Percentiles rank a stretch among this genome's conserved stretches.
Conservation (phyloP, 2,329 filamentous ascomycete genomes). For the Hawksworthiomyces lignivorus region DNA sequence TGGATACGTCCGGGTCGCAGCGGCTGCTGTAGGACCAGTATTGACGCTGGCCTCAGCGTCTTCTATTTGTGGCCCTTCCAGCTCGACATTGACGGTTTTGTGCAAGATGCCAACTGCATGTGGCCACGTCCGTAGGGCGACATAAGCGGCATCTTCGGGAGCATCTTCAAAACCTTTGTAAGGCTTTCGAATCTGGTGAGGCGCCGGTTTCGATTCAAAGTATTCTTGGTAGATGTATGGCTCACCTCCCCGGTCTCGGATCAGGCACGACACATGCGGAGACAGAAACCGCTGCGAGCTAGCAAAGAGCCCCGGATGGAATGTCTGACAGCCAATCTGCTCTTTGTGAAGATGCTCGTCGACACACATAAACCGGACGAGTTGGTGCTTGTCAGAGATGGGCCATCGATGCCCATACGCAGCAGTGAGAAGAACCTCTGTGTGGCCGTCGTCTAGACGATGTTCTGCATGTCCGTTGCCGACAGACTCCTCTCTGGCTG, state of each 20-base stretch:
- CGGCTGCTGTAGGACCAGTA: background rate
- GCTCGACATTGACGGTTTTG: conserved; percentile 11
- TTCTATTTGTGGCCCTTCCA: background rate
- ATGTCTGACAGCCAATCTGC: conserved; percentile 21
- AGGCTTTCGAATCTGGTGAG: conserved; percentile 29
- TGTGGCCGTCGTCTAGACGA: conserved; percentile 39
- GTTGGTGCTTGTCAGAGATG: conserved; percentile 30
- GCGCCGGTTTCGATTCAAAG: conserved; percentile 36
- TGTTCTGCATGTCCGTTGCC: too few relatives aligned
- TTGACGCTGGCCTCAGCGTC: background rate
- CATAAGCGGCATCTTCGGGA: conserved; percentile 38
- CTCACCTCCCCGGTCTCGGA: conserved; percentile 28
- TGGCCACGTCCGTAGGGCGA: conserved; percentile 42
- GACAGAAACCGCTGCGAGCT: conserved; percentile 9
- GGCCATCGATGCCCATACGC: conserved; percentile 41
- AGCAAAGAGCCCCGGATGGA: conserved; percentile 15
- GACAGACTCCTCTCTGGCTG: background rate
- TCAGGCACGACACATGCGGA: conserved; percentile 22
- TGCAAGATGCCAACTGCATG: conserved; percentile 55
- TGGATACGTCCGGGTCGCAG: conserved; percentile 34
- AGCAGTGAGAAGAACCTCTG: conserved; percentile 35
- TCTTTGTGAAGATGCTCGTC: conserved; percentile 20
- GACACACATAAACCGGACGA: conserved; percentile 33
- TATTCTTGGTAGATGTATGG: conserved; percentile 36
- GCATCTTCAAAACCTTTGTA: conserved; percentile 30